These are phyloP conservation scores for Stachybotrys chartarum DNA, from an alignment of 2,329 filamentous ascomycete species.

Conservation along the genomic window DNA sequence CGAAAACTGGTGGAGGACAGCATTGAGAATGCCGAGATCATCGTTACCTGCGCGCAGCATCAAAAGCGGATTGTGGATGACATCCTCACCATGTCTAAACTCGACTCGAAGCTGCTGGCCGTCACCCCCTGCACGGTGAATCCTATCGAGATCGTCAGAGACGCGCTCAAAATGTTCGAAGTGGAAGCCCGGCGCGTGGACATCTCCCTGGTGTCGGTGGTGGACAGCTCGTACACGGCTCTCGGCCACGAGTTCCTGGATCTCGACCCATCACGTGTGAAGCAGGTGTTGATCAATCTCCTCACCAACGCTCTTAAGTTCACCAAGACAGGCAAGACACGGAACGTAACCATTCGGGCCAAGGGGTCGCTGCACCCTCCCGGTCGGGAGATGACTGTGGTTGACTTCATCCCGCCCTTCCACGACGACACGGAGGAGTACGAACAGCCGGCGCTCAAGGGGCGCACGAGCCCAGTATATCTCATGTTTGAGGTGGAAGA, in stretches of 20 bases:
- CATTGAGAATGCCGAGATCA: conserved; percentile 70
- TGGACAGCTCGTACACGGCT: conserved; percentile 54
- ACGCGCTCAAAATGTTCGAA: conserved; percentile 71
- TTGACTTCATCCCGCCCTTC: conserved; percentile 56
- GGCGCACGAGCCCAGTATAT: conserved; percentile 44
- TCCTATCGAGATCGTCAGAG: conserved; percentile 58
- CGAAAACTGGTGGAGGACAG: conserved; percentile 47
- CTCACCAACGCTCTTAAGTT: conserved; percentile 80
- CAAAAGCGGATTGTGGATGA: conserved; percentile 76
- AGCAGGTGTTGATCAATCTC: conserved; percentile 75
- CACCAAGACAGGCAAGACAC: conserved; percentile 55
- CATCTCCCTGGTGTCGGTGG: conserved; percentile 57
- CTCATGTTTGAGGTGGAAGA: conserved; percentile 70
- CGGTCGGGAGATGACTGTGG: conserved; percentile 32
- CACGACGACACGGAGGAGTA: conserved; percentile 33
- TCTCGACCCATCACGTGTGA: conserved; percentile 65
- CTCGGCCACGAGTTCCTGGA: conserved; percentile 57
- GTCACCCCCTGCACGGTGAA: conserved; percentile 65
- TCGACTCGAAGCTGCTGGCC: conserved; percentile 67
- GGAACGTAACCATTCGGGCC: conserved; percentile 44
- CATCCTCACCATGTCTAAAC: conserved; percentile 65
- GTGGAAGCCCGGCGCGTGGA: conserved; percentile 63
- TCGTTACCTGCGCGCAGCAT: conserved; percentile 70
- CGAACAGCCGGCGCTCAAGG: conserved; percentile 22
- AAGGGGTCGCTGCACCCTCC: conserved; percentile 34